Evolutionary conservation across 1,284 basidiomycete genomes (phyloP).

Genomic region (Sanguinoderma infundibulare): DNA sequence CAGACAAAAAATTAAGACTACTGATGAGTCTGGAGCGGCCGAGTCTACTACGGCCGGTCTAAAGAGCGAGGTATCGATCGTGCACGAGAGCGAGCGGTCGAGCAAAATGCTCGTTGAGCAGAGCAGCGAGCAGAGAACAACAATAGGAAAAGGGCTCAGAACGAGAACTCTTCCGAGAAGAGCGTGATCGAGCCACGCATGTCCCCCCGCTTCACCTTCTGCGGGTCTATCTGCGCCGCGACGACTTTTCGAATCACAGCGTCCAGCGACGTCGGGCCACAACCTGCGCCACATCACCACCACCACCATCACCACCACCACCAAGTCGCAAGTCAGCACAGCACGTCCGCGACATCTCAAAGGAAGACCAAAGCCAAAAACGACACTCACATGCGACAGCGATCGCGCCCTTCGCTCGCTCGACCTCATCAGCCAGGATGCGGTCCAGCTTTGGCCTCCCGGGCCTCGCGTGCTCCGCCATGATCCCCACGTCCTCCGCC

Average conservation of each 20-base stretch:
- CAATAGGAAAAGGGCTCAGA: constrained; percentile 36
- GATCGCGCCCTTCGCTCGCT: constrained; percentile 56
- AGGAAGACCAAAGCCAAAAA: neutral
- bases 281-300: constrained; percentile 47
- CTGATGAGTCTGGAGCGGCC: neutral
- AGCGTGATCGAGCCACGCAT: constrained; percentile 63
- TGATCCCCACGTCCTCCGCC: constrained; percentile 63
- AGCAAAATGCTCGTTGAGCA: no score
- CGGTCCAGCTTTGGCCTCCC: constrained; percentile 77
- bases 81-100: no score
- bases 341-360: no score
- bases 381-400: constrained; percentile 68
- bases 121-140: no score
- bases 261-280: constrained; percentile 77
- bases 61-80: no score
- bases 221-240: constrained; percentile 63
- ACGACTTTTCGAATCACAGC: constrained; percentile 74
- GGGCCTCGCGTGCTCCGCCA: constrained; percentile 72
- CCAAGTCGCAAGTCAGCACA: neutral
- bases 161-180: constrained; percentile 73
- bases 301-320: neutral
- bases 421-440: constrained; percentile 72
- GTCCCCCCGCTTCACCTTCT: constrained; percentile 62
- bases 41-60: neutral
- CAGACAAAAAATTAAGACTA: neutral